Evolutionary conservation across 768 basidiomycete species (phyloP).

Genomic region (Mycena metata): DNA sequence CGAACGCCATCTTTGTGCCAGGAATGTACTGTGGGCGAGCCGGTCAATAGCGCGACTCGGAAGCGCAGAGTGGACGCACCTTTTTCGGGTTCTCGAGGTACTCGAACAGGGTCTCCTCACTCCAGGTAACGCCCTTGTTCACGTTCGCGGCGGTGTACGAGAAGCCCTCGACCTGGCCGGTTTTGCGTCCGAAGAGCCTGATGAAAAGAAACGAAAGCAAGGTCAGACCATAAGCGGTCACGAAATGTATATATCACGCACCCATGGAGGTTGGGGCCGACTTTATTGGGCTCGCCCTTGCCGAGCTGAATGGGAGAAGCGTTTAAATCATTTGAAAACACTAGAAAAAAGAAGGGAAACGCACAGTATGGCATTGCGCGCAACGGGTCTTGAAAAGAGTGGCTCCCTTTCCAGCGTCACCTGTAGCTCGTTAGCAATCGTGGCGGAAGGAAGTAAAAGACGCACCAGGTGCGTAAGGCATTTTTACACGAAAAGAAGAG

Average conservation of each 20-base stretch:
- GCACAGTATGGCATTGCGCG: constrained; percentile 90
- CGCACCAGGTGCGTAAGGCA: constrained; percentile 28
- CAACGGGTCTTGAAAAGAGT: constrained; percentile 97
- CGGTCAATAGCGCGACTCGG: not conserved
- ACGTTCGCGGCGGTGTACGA: constrained; percentile 96
- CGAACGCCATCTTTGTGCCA: constrained; percentile 89
- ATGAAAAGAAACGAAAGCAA: not conserved
- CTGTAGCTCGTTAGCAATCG: constrained; percentile 50
- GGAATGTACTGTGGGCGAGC: constrained; percentile 68
- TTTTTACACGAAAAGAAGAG: constrained; percentile 20
- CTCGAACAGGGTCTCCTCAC: constrained; percentile 91
- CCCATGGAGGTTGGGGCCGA: constrained; percentile 97
- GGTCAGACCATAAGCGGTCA: not conserved
- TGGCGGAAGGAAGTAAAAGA: not conserved
- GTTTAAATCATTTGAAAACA: not conserved
- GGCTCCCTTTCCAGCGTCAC: constrained; percentile 93
- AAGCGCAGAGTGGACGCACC: constrained; percentile 36
- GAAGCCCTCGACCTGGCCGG: constrained; percentile 88
- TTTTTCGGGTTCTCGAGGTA: constrained; percentile 99
- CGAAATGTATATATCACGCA: constrained; percentile 51
- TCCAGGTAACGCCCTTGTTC: constrained; percentile 93
- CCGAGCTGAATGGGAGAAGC: constrained; percentile 53
- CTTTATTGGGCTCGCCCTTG: constrained; percentile 84
- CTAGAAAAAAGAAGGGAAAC: not conserved
- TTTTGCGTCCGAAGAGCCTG: constrained; percentile 87